Evolutionary conservation across 257 asterid genomes (phyloP).

Genomic region (Craterostigma plantagineum): DNA sequence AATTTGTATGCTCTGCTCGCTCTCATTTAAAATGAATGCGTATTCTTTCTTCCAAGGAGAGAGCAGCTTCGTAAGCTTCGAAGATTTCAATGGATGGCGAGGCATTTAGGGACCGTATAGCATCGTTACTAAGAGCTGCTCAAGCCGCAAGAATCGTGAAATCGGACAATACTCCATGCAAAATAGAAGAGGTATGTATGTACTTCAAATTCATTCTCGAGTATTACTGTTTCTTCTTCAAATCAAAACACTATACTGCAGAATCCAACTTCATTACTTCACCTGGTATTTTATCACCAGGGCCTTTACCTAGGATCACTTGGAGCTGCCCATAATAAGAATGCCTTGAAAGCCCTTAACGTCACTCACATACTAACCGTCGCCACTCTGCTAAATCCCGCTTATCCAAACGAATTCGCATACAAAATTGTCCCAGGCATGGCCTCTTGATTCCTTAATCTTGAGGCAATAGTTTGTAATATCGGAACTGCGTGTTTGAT

Average conservation of each 20-base stretch:
- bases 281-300: conserved; percentile 19
- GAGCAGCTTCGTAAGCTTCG: no score
- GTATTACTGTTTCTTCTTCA: no score
- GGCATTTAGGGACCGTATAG: conserved; percentile 16
- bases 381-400: conserved; percentile 29
- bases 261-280: neutral
- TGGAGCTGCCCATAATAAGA: conserved; percentile 56
- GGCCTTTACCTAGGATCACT: conserved; percentile 86
- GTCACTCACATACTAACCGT: conserved; percentile 62
- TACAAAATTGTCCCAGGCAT: conserved; percentile 50
- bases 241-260: neutral
- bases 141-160: conserved; percentile 18
- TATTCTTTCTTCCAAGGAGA: no score
- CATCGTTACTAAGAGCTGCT: conserved; percentile 32
- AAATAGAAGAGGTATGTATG: conserved; percentile 65
- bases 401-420: conserved; percentile 43
- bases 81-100: conserved; percentile 26
- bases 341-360: conserved; percentile 39
- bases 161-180: conserved; percentile 45
- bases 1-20: no score
- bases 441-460: conserved; percentile 3
- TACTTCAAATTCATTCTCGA: neutral
- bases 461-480: neutral
- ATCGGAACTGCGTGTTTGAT: conserved; percentile 2
- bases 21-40: no score